phyloP scores from a whole-genome alignment of 345 rosid species.

The Syzygium grande region DNA sequence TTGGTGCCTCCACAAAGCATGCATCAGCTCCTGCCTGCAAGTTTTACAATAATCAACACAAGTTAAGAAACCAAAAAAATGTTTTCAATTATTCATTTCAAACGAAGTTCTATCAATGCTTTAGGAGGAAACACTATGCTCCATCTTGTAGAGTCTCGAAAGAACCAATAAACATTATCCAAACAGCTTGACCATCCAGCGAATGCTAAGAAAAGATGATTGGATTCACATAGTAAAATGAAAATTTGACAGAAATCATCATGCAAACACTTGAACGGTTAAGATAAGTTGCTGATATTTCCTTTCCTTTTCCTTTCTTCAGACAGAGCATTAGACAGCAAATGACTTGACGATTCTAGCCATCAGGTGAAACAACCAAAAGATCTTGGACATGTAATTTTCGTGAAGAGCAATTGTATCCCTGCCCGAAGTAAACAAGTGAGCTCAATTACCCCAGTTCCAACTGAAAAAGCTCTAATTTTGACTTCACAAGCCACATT shows the following conservation, averaged over 20 bases:
- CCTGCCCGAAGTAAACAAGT: neutral
- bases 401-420: neutral
- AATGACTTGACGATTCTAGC: neutral
- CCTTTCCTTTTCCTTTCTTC: neutral
- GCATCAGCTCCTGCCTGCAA: slow-evolving; percentile 48
- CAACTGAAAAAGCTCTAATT: neutral
- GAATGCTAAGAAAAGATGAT: neutral
- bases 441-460: neutral
- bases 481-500: neutral
- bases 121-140: neutral
- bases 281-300: neutral
- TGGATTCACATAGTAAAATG: neutral
- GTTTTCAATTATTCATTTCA: neutral
- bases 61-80: neutral
- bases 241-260: neutral
- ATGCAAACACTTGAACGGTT: neutral
- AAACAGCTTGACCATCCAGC: neutral
- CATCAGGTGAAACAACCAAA: neutral
- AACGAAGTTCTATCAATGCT: neutral
- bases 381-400: neutral
- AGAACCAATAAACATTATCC: neutral
- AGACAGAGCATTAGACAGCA: neutral
- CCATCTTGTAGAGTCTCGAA: neutral
- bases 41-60: neutral
- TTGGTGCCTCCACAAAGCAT: slow-evolving; percentile 41